Evolutionary conservation across 139 green algal genomes (phyloP), one percentile per base, ranked within the genome.

Genomic region (Auxenochlorella pyrenoidosa): DNA sequence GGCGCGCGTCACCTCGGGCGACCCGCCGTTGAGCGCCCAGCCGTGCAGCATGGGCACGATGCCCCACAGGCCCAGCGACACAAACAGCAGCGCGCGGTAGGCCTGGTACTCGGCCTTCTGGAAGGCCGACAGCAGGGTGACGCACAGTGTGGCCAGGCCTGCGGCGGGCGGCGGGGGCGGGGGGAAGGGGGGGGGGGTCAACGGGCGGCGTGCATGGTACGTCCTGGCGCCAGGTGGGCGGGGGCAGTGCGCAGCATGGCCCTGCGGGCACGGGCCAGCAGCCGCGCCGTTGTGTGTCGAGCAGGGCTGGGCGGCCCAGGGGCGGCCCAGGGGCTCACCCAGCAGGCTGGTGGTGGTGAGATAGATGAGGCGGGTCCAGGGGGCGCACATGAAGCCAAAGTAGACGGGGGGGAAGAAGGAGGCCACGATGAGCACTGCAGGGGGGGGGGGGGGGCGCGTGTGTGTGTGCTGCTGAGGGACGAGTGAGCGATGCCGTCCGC

Each of bases 361-460:
- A 91, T 99, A 99, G 78, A 98, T 92, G 83, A 89, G 86, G 24
- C 86, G 87, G 90, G 87, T 90, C 38, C 58, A 83, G n/a, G 94
- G 94, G 18, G 95, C 34, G 88, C 97, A 99, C 44, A 99, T 71
- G 92, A 99, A 99, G 18, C 80, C 89, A 85, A 99, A 99, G 89
- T 99, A 99, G 10, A 98, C 93, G 2, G 96, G 91, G 10, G 97
- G 97, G 51, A 95, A 97, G 89, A 99, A 99, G n/a, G 97, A 99
- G 10, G 94, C 88, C 26, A 98, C 96, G 79, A 99, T 99, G 24
- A 99, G 93, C 28, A 97, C 89, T 3, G 94, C 75, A 32, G 63
- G 63, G 24, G 6, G 2, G 2, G 28, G 63, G 5, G 60, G 60
- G 13, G 5, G 60, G n/a, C n/a, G n/a, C n/a, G n/a, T n/a, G n/a